Evolutionary conservation across 2,329 filamentous ascomycete genomes (phyloP), one percentile per base, ranked within the genome.

Genomic region (Dactylonectria estremocensis): DNA sequence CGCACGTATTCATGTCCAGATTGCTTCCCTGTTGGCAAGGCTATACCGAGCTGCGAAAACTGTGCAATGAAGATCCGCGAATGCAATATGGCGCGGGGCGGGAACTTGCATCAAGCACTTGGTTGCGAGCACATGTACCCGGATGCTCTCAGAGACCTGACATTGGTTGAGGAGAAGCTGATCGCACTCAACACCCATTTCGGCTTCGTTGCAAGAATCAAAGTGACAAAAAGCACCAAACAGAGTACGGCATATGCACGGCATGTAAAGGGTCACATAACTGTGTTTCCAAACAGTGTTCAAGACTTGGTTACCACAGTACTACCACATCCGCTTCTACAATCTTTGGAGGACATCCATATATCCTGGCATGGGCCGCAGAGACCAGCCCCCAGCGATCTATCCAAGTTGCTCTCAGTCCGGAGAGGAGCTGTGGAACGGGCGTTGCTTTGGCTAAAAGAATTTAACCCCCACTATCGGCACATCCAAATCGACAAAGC

Each of bases 291-390:
- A 43, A 65, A 60, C 24, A 65, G 14, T 14, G 33, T 65, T 7
- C 40, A 65, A 49, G 40, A 65, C 7, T 20, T 65, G 13, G 49
- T 40, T 20, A 65, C 49, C 7, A 55, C 14, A 55, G 56, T 65
- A 20, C 18, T 65, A 31, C 56, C 56, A 20, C 49, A 60, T 60
- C 28, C 37, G 14, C 40, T 64, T 28, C 10, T 64, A n/a, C 24
- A 64, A 28, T 46, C 28, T n/a, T 31, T 64, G 24, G 62, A 64
- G 22, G 55, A 60, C 22, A 60, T 64, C 40, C 40, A 64, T 31
- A 49, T 64, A 46, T 64, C 55, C 14, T 60, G 50, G 62, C 55
- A 64, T 37, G 48, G 62, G 40, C 40, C 50, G 13, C 9, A 65
- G 48, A 65, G 28, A 31, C 56, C 56, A 55, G 62, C 55, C 11